Base-by-base conservation (phyloP, 1,139 yeast species). In the Geotrichum klebahnii region DNA sequence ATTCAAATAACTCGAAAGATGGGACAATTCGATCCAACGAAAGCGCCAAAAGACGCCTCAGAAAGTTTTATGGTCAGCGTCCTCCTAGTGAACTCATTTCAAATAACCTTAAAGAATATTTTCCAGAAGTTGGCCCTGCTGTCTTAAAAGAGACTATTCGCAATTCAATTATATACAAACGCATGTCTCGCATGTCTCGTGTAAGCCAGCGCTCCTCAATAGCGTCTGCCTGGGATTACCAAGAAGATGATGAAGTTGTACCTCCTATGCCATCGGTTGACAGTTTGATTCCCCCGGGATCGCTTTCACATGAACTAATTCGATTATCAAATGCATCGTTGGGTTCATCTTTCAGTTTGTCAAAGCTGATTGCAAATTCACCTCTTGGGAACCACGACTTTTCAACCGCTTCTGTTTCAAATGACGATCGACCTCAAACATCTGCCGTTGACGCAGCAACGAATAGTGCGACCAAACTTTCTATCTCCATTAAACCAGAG, bases 11-110 rank as follows among this genome's bases (percentile, higher is more conserved):
- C 8, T 20, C 17, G 5, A 23, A 14, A 31, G 19, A 33, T 14
- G 24, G 24, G 19, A n/a, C 28, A 26, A 34, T 6, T 29, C 14
- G n/a, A n/a, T 26, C 34, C 16, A 35, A 26, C 23, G 33, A 28
- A 17, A 35, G 37, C 20, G 31, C 36, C 17, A 35, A 42, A n/a
- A 50, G 45, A 19, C 59, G 62, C 61, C 69, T 67, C 51, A 64
- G 50, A 64, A 71, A 60, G 63, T 73, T 87, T 56, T 84, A 84
- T 64, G 95, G 95, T 16, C 96, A 88, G 64, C 76, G 97, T 61
- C 98, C 98, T 9, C 92, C 97, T 2, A 83, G 94, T 57, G 96
- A 89, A 64, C 77, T 89, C 61, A 92, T 92, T 57, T 87, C 96
- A 1, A 82, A 92, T 12, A 89, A 92, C 62, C 73, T 92, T 59